Base-by-base conservation (phyloP, 2,329 filamentous ascomycete genomes). In the Emmonsiellopsis sp. region DNA sequence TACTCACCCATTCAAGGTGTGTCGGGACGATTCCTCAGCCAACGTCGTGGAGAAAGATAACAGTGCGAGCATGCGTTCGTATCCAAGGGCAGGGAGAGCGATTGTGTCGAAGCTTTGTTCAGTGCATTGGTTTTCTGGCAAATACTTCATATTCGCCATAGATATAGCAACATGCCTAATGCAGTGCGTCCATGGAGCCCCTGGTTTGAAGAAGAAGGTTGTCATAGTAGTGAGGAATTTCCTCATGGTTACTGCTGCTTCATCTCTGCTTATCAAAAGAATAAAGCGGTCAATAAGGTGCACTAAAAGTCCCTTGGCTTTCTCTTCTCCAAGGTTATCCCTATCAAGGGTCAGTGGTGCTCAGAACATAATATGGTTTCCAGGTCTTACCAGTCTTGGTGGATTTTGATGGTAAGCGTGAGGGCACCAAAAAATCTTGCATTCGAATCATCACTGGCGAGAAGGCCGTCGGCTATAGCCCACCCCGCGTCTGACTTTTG, bases 341-440 rank as follows among this genome's bases (percentile, higher is more conserved):
- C 72, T 74, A 9, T 7, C 9, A 51, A 46, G 40, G 40, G n/a
- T 49, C 15, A 41, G 37, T 38, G 20, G 20, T 26, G 20, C 20
- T 37, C n/a, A 26, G 26, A 37, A 45, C 47, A 13, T 34, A 53
- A 5, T 9, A 10, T 15, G 44, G 26, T 7, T 13, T 20, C 10
- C 16, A 32, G 30, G 16, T 6, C 76, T 58, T 73, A 87, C 86
- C 84, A 89, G 65, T 93, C 89, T n/a, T 85, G 86, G 67, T 97
- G 96, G 55, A 97, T 81, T 72, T 97, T 98, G 62, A 97, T 83
- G 50, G 89, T 94, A 60, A 96, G 86, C 0, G 92, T 97, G 55
- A 96, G 78, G 32, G 91, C 92, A 11, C 89, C 93, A 66, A 95
- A 95, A 71, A 97, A 97, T 59, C 87, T 86, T 60, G 93, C 82